Percentiles rank a stretch among this genome's conserved stretches.
These are phyloP conservation scores for Ceratocystis variospora DNA, from an alignment of 2,329 filamentous ascomycete genomes.

Conservation along the genomic window DNA sequence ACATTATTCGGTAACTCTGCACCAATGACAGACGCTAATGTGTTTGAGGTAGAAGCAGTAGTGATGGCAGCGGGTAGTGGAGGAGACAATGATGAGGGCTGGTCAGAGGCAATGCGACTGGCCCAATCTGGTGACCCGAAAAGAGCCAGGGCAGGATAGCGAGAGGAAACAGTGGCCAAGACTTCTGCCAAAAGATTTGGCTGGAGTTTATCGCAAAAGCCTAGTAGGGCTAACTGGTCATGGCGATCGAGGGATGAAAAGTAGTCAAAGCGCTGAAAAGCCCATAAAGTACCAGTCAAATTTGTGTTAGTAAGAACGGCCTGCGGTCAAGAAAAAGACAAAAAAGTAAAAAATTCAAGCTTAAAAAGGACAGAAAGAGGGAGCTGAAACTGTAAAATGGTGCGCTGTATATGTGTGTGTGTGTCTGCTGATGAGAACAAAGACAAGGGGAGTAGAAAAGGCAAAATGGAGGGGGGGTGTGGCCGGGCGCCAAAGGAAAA, in stretches of 20 bases:
- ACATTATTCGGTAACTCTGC: constrained; percentile 3
- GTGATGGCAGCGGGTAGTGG: neutral
- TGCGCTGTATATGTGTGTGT: no score
- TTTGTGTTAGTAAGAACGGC: constrained; percentile 12
- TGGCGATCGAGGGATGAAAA: constrained; percentile 28
- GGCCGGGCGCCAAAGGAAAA: neutral
- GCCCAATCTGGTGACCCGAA: constrained; percentile 33
- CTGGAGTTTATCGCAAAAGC: constrained; percentile 30
- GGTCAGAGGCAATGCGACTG: constrained; percentile 10
- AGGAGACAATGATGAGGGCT: neutral
- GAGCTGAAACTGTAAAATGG: neutral
- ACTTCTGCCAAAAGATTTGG: constrained; percentile 32
- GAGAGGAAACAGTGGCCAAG: constrained; percentile 31
- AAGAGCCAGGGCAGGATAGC: constrained; percentile 31
- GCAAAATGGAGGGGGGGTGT: no score
- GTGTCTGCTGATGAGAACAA: neutral
- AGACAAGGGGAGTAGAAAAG: neutral
- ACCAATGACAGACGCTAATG: neutral
- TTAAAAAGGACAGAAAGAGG: neutral
- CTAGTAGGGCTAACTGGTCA: constrained; percentile 30
- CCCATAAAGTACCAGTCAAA: neutral
- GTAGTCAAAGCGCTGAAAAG: constrained; percentile 28
- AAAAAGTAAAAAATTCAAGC: neutral
- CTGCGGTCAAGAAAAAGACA: neutral
- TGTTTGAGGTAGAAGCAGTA: neutral